These are phyloP conservation scores for Pneumocystis murina DNA, from an alignment of 1,139 yeast species.

Conservation along the genomic window DNA sequence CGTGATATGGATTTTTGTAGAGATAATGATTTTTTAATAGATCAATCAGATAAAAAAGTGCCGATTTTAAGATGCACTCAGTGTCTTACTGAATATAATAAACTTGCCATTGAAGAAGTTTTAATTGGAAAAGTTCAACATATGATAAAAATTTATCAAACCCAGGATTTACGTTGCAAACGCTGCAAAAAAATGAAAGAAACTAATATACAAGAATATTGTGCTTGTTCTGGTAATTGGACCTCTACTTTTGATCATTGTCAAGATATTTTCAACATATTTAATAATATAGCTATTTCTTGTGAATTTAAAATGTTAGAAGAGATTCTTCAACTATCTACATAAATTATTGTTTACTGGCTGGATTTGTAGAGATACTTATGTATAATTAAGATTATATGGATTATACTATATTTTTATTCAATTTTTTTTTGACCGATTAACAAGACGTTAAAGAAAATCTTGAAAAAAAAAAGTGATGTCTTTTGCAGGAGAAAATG, in stretches of 20 bases:
- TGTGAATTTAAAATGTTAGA: constrained; percentile 8
- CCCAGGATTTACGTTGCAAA: constrained; percentile 68
- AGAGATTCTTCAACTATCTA: neutral
- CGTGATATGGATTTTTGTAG: constrained; percentile 74
- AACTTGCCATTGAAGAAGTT: constrained; percentile 61
- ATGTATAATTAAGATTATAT: neutral
- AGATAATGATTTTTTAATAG: constrained; percentile 29
- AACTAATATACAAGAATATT: constrained; percentile 57
- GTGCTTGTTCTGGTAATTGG: constrained; percentile 86
- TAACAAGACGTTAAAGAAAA: neutral
- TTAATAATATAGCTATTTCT: constrained; percentile 5
- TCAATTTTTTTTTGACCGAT: neutral
- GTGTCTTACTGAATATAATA: constrained; percentile 52
- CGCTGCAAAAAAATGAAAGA: constrained; percentile 59
- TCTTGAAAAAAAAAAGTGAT: neutral
- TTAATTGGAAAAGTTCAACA: constrained; percentile 50
- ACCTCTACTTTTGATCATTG: constrained; percentile 32
- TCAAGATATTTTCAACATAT: neutral
- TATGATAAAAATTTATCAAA: constrained; percentile 43
- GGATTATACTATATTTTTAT: neutral
- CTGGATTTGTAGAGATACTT: neutral
- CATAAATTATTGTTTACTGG: neutral
- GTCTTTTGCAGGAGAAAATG: constrained; percentile 3
- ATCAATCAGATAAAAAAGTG: constrained; percentile 10
- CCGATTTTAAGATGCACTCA: constrained; percentile 34